These are phyloP conservation scores for Mallotus japonicus DNA, from an alignment of 441 rosid genomes.

Conservation along the genomic window DNA sequence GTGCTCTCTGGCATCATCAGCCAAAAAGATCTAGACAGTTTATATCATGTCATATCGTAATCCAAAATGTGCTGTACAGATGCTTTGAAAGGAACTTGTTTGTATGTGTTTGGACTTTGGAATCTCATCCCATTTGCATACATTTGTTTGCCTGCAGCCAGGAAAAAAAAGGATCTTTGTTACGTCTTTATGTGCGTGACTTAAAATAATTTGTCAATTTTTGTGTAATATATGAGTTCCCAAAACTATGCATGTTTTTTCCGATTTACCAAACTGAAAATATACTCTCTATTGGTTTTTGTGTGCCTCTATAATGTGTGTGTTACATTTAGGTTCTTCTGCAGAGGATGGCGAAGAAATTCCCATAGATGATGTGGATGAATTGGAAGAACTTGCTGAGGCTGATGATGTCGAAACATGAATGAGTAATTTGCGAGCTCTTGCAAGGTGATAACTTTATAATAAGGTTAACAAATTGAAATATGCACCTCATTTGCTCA, in stretches of 20 bases:
- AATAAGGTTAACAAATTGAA: neutral
- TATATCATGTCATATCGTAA: neutral
- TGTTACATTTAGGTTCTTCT: conserved; percentile 32
- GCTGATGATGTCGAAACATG: conserved; percentile 31
- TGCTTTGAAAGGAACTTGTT: neutral
- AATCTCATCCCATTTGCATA: neutral
- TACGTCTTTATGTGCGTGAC: neutral
- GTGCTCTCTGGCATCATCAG: neutral
- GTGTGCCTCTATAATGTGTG: neutral
- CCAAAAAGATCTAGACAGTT: neutral
- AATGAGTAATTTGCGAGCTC: conserved; percentile 22
- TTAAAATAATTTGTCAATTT: neutral
- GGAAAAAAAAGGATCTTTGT: neutral
- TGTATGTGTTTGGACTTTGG: neutral
- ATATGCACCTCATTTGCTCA: neutral
- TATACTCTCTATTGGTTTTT: neutral
- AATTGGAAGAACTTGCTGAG: conserved; percentile 49
- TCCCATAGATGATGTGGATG: conserved; percentile 72
- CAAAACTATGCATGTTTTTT: neutral
- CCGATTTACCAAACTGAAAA: neutral
- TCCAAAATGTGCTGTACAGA: neutral
- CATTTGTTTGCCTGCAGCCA: neutral
- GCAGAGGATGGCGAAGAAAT: conserved; percentile 61
- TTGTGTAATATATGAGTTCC: neutral
- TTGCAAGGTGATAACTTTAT: neutral